phyloP scores from a whole-genome alignment of 1,284 basidiomycete genomes.

The Fomes fomentarius region DNA sequence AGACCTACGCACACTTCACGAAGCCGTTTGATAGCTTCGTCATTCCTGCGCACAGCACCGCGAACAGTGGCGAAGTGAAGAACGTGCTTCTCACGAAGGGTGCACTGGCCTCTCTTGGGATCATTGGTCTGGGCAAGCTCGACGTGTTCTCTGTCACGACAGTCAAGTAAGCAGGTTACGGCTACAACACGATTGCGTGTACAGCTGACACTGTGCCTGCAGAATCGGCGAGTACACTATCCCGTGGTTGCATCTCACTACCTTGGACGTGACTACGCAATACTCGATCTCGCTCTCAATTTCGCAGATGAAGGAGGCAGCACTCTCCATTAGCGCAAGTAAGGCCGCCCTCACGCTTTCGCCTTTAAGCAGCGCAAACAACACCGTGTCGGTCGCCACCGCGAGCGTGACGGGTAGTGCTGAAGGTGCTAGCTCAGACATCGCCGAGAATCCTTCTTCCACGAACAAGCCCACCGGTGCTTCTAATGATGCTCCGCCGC shows the following conservation, averaged over 20 bases:
- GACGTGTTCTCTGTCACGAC: conserved; percentile 57
- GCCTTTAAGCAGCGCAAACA: neutral
- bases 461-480: too few species aligned
- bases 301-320: conserved; percentile 15
- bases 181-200: too few species aligned
- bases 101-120: conserved; percentile 52
- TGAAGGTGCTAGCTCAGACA: too few species aligned
- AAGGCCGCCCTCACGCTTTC: conserved; percentile 7
- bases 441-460: too few species aligned
- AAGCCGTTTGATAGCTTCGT: conserved; percentile 56
- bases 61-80: conserved; percentile 56
- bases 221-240: conserved; percentile 22
- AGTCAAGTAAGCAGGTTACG: conserved; percentile 38
- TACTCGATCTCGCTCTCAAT: conserved; percentile 16
- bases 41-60: conserved; percentile 57
- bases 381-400: neutral
- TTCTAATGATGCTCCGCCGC: too few species aligned
- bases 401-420: neutral
- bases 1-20: conserved; percentile 59
- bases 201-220: neutral
- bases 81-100: conserved; percentile 64
- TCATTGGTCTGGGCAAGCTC: conserved; percentile 55
- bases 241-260: conserved; percentile 23
- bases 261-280: conserved; percentile 6
- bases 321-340: conserved; percentile 13